phyloP scores from a whole-genome alignment of 768 basidiomycete species.

The button mushroom (Agaricus bisporus) region DNA sequence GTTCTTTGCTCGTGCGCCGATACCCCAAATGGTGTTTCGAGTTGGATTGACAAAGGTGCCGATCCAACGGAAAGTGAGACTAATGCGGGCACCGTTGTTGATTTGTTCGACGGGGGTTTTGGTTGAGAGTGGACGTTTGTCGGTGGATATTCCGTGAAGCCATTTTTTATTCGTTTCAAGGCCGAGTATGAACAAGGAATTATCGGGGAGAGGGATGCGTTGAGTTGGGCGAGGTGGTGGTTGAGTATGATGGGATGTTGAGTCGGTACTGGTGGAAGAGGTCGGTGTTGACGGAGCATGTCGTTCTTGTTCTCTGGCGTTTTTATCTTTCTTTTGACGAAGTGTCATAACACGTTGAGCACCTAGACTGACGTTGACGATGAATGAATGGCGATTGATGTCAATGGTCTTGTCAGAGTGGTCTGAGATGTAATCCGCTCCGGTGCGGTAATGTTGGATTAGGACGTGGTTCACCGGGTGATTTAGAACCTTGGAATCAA shows the following conservation, averaged over 20 bases:
- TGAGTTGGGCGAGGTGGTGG: conserved; percentile 37
- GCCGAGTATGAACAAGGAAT: conserved; percentile 80
- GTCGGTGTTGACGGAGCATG: background rate
- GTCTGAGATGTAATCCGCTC: conserved; percentile 79
- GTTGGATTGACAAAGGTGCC: conserved; percentile 64
- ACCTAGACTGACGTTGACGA: conserved; percentile 79
- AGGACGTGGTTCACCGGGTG: conserved; percentile 81
- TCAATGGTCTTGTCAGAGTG: conserved; percentile 88
- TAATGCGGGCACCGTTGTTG: conserved; percentile 63
- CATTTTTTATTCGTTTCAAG: conserved; percentile 66
- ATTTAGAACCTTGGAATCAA: conserved; percentile 23
- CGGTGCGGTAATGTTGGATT: conserved; percentile 75
- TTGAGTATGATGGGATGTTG: background rate
- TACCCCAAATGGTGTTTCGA: conserved; percentile 55
- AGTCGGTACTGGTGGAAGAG: no score
- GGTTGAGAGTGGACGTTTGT: conserved; percentile 52
- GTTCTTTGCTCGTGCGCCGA: conserved; percentile 64
- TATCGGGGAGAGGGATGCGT: conserved; percentile 70
- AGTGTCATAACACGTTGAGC: conserved; percentile 75
- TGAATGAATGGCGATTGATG: conserved; percentile 63
- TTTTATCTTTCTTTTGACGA: conserved; percentile 52
- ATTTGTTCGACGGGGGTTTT: conserved; percentile 54
- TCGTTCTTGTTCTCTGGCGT: conserved; percentile 12
- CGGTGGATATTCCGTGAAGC: conserved; percentile 72
- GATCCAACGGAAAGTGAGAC: conserved; percentile 73